Evolutionary conservation across 306 rosid species (phyloP).

Genomic region (Rosa rugosa): DNA sequence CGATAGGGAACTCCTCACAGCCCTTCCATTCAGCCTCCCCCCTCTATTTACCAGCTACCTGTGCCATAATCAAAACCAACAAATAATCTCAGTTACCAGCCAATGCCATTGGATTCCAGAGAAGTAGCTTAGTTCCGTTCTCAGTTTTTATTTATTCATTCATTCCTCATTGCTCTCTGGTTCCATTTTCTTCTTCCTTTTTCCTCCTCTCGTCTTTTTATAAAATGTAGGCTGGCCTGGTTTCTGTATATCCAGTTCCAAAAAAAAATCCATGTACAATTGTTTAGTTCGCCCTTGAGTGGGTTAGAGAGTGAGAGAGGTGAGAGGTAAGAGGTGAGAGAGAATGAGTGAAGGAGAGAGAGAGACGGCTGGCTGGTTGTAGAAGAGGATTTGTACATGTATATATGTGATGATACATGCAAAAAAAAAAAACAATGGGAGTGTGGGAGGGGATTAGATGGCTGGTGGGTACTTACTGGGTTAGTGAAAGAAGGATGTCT

Average conservation of each 20-base stretch:
- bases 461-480: slow-evolving; percentile 55
- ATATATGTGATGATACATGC: slow-evolving; percentile 75
- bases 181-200: slow-evolving; percentile 38
- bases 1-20: slow-evolving; percentile 36
- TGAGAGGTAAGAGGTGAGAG: neutral
- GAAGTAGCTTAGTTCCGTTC: slow-evolving; percentile 65
- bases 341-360: neutral
- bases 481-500: slow-evolving; percentile 45
- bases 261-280: slow-evolving; percentile 40
- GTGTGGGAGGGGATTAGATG: slow-evolving; percentile 56
- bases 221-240: slow-evolving; percentile 36
- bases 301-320: slow-evolving; percentile 13
- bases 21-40: slow-evolving; percentile 45
- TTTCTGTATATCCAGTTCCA: slow-evolving; percentile 39
- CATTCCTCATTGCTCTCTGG: slow-evolving; percentile 85
- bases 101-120: slow-evolving; percentile 56
- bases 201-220: neutral
- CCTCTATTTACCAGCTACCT: slow-evolving; percentile 42
- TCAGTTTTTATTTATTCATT: slow-evolving; percentile 79
- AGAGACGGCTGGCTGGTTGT: slow-evolving; percentile 42
- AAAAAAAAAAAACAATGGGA: slow-evolving; percentile 32
- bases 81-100: slow-evolving; percentile 57
- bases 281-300: slow-evolving; percentile 42
- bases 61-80: slow-evolving; percentile 55
- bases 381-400: slow-evolving; percentile 52